Base-by-base conservation (phyloP, 2,329 filamentous ascomycete genomes). In the Chaetothyriales sp. region DNA sequence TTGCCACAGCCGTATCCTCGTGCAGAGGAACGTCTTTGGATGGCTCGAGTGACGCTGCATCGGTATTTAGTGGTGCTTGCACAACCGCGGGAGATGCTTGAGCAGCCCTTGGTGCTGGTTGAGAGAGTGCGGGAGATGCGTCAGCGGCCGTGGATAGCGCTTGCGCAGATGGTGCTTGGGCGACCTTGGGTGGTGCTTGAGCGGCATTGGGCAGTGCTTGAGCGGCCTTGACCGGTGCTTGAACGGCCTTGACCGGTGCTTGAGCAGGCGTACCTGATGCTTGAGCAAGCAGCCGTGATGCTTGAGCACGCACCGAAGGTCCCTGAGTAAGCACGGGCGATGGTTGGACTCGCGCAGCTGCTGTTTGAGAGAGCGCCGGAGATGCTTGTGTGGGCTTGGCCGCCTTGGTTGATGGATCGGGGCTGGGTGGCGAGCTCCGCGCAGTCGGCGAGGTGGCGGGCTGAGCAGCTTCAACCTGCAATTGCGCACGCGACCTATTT, bases 11-110 rank as follows among this genome's bases (percentile, higher is more conserved):
- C 45, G 51, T 54, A 54, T 51, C 53, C 48, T 57, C 59, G 13
- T 62, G 64, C 37, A 66, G 55, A 40, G 69, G 65, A 37, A 68
- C 60, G 50, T 63, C 64, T n/a, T 64, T 66, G 18, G 65, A 63
- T 10, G 65, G 62, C 48, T 61, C 57, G 48, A 63, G 64, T 4
- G 61, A 52, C 9, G 56, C 48, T 9, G 46, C 47, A 15, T 58
- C 49, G 4, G 51, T 49, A 19, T 57, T 59, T 19, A 55, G 62
- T 50, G 60, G 57, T 43, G 68, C 65, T 47, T 66, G 63, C 46
- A 63, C 61, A 9, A 64, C 55, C 8, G 54, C 50, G 5, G 51
- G 49, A n/a, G 53, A 51, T 25, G 54, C 47, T 40, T 58, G 52
- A 19, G 55, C 47, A 29, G 52, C 48, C 29, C 28, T 44, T 18